Conservation (phyloP, 2,329 filamentous ascomycete genomes). For the Stagonosporopsis tanaceti region DNA sequence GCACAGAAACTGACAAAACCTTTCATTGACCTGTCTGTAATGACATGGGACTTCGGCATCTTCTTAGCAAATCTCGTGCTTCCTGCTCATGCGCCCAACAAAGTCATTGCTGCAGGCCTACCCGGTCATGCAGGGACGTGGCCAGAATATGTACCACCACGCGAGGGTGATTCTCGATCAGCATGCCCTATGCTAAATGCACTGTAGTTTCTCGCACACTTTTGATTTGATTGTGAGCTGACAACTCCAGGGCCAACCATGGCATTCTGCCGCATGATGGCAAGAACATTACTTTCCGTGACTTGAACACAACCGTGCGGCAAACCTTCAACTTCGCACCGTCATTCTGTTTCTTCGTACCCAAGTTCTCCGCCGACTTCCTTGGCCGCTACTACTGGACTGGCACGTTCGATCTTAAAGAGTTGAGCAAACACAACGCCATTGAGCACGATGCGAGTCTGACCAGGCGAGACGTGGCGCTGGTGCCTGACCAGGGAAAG, state of each 20-base stretch:
- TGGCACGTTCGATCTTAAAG: slow-evolving; percentile 39
- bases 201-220: slow-evolving; percentile 12
- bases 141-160: slow-evolving; percentile 50
- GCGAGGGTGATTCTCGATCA: slow-evolving; percentile 41
- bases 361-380: slow-evolving; percentile 39
- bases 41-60: slow-evolving; percentile 51
- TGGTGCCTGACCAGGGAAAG: slow-evolving; percentile 49
- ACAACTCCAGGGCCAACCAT: slow-evolving; percentile 39
- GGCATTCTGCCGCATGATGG: slow-evolving; percentile 44
- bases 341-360: slow-evolving; percentile 43
- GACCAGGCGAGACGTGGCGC: slow-evolving; percentile 40
- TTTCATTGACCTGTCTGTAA: slow-evolving; percentile 49
- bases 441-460: slow-evolving; percentile 50
- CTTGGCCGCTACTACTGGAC: slow-evolving; percentile 27
- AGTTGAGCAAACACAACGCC: slow-evolving; percentile 42
- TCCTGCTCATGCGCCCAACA: slow-evolving; percentile 46
- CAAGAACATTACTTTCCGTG: slow-evolving; percentile 41
- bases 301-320: slow-evolving; percentile 35
- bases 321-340: slow-evolving; percentile 45
- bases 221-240: background rate
- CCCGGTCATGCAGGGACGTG: slow-evolving; percentile 49
- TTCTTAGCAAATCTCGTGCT: slow-evolving; percentile 50
- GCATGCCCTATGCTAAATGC: slow-evolving; percentile 40
- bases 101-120: slow-evolving; percentile 46
- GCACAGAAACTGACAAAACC: slow-evolving; percentile 29